Percentiles rank a stretch among this genome's conserved stretches.
phyloP scores from a whole-genome alignment of 1,284 basidiomycete species.

The Microstroma glucosiphilum region DNA sequence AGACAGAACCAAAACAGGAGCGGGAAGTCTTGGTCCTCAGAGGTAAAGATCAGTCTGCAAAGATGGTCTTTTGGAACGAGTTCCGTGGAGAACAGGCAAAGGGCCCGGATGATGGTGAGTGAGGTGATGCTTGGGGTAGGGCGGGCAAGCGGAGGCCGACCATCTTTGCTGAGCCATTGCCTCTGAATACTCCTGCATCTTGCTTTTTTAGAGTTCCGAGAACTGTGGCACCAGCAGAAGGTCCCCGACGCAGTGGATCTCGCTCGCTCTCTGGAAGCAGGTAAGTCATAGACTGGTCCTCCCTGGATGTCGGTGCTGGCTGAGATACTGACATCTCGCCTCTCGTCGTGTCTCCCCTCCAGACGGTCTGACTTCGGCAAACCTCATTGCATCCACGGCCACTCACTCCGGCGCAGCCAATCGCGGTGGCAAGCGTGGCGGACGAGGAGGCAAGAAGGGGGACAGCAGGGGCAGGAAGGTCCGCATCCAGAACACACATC shows the following conservation, averaged over 20 bases:
- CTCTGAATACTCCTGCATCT: neutral
- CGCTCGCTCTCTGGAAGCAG: neutral
- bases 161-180: neutral
- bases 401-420: neutral
- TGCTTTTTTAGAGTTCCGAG: slow-evolving; percentile 65
- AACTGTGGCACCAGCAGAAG: slow-evolving; percentile 75
- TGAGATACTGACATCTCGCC: neutral
- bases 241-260: slow-evolving; percentile 79
- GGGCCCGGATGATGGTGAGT: slow-evolving; percentile 8
- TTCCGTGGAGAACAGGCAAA: slow-evolving; percentile 68
- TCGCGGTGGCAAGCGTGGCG: neutral
- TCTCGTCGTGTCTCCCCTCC: neutral
- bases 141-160: slow-evolving; percentile 58
- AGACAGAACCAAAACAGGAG: slow-evolving; percentile 58
- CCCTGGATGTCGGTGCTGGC: neutral
- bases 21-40: slow-evolving; percentile 79
- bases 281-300: neutral
- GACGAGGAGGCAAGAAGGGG: slow-evolving; percentile 1
- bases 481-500: neutral
- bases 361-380: neutral
- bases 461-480: neutral
- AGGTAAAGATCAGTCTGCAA: slow-evolving; percentile 67
- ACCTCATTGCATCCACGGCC: neutral
- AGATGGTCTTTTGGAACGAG: slow-evolving; percentile 85
- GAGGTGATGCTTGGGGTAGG: slow-evolving; percentile 57